phyloP scores from a whole-genome alignment of 2,329 filamentous ascomycete genomes.

The Cladosporium sp. region DNA sequence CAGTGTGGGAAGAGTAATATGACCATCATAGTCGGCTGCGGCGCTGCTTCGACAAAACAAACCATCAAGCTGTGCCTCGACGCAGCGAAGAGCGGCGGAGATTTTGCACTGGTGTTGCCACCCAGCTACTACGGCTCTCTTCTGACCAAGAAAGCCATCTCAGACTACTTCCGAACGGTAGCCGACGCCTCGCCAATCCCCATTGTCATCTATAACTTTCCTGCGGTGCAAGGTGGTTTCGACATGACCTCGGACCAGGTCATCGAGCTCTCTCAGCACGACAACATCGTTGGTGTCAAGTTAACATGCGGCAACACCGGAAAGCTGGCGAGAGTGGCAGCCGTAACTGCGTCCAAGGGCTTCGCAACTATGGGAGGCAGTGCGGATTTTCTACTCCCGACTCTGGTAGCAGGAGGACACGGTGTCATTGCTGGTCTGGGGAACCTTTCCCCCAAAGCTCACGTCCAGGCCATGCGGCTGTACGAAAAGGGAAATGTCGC shows the following conservation, averaged over 20 bases:
- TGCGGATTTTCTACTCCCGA: constrained; percentile 73
- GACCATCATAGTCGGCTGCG: constrained; percentile 76
- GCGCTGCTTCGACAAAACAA: constrained; percentile 72
- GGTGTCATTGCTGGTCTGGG: constrained; percentile 72
- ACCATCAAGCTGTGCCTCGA: constrained; percentile 70
- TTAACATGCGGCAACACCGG: constrained; percentile 71
- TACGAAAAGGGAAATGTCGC: constrained; percentile 61
- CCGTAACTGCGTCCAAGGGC: constrained; percentile 52
- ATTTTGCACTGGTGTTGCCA: constrained; percentile 74
- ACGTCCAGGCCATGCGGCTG: constrained; percentile 62
- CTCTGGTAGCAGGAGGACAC: constrained; percentile 67
- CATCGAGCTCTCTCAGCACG: constrained; percentile 60
- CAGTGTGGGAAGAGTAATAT: constrained; percentile 64
- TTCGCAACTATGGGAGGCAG: constrained; percentile 74
- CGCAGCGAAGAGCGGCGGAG: constrained; percentile 68
- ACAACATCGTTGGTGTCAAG: constrained; percentile 70
- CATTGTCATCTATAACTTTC: constrained; percentile 70
- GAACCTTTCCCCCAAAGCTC: constrained; percentile 69
- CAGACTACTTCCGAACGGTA: constrained; percentile 67
- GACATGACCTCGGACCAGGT: constrained; percentile 67
- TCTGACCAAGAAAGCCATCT: constrained; percentile 61
- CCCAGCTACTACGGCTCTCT: constrained; percentile 74
- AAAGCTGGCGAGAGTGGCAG: constrained; percentile 63
- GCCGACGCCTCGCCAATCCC: constrained; percentile 65
- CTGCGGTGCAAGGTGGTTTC: constrained; percentile 63